Evolutionary conservation across 768 basidiomycete genomes (phyloP).

Genomic region (Russula sp.): DNA sequence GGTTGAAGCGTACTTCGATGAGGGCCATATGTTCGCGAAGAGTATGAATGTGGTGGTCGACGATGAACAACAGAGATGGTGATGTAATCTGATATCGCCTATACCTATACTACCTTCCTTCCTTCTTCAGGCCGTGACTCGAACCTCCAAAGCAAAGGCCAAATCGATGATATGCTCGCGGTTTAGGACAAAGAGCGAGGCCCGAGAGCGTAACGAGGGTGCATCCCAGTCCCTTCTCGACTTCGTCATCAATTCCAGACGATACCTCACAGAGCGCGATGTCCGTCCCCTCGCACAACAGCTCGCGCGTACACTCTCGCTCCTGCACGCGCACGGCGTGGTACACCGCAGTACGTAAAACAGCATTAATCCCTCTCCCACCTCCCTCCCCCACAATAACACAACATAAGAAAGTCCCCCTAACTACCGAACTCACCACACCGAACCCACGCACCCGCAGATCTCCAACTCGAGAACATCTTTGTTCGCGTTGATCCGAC

Average conservation of each 20-base stretch:
- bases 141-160: too few relatives aligned
- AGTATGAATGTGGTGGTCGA: neutral
- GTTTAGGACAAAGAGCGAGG: neutral
- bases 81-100: constrained; percentile 5
- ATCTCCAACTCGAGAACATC: constrained; percentile 1
- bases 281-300: constrained; percentile 2
- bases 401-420: neutral
- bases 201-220: neutral
- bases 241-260: neutral
- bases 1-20: constrained; percentile 27
- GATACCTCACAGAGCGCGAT: neutral
- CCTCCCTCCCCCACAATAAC: too few relatives aligned
- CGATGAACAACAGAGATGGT: neutral
- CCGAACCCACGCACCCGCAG: neutral
- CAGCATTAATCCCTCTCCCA: neutral
- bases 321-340: constrained; percentile 6
- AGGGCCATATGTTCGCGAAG: constrained; percentile 25
- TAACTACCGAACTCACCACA: too few relatives aligned
- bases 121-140: neutral
- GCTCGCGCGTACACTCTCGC: neutral
- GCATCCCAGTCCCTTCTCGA: neutral
- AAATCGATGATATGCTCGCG: neutral
- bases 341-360: neutral
- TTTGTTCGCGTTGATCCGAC: neutral
- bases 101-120: too few relatives aligned